phyloP scores from a whole-genome alignment of 441 rosid genomes.

The Geranium incanum region DNA sequence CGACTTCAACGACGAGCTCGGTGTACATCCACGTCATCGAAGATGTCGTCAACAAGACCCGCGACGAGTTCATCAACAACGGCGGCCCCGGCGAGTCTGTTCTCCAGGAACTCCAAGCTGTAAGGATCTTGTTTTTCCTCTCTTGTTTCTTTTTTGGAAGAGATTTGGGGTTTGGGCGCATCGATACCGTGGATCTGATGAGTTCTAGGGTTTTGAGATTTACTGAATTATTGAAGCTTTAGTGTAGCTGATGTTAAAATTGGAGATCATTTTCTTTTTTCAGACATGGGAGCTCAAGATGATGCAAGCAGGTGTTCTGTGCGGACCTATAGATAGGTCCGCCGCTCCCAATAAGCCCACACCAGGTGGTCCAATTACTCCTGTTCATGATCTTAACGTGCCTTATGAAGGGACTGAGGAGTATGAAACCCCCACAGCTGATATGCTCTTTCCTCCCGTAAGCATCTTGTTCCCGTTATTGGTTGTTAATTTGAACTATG shows the following conservation, averaged over 20 bases:
- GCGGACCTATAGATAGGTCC: slow-evolving; percentile 32
- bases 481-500: slow-evolving; percentile 32
- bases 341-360: slow-evolving; percentile 20
- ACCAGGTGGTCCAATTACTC: slow-evolving; percentile 32
- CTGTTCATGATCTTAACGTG: slow-evolving; percentile 87
- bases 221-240: background rate
- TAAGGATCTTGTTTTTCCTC: slow-evolving; percentile 26
- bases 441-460: slow-evolving; percentile 87
- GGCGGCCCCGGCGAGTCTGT: slow-evolving; percentile 86
- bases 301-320: slow-evolving; percentile 77
- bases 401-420: slow-evolving; percentile 91
- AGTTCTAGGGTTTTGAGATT: slow-evolving; percentile 34
- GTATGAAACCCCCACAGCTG: slow-evolving; percentile 95
- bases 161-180: slow-evolving; percentile 14
- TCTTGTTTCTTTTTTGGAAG: background rate
- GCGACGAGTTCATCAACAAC: slow-evolving; percentile 74
- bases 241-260: slow-evolving; percentile 15
- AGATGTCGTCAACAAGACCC: slow-evolving; percentile 82
- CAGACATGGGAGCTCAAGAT: slow-evolving; percentile 58
- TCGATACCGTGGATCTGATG: background rate
- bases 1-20: slow-evolving; percentile 36
- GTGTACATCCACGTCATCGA: slow-evolving; percentile 86
- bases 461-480: slow-evolving; percentile 16
- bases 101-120: slow-evolving; percentile 89
- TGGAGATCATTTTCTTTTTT: background rate